Percentiles rank a stretch among this genome's conserved stretches.
Conservation (phyloP, 225 moss, liverwort and hornwort genomes). For the Rhytidiadelphus loreus region DNA sequence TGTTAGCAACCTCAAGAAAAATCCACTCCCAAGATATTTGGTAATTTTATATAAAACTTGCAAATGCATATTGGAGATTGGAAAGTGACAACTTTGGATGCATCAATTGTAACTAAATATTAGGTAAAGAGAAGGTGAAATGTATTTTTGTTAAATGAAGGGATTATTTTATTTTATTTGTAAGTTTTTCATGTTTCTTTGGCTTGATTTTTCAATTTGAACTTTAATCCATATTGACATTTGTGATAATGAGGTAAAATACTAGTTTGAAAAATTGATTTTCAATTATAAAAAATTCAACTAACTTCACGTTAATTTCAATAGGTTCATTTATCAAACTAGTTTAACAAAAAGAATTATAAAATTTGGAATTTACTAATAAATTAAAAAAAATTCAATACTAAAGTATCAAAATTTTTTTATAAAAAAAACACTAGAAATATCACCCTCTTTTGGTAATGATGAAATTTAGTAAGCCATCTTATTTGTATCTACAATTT, state of each 20-base stretch:
- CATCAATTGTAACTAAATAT: too few species aligned
- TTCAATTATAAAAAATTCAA: neutral
- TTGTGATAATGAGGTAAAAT: neutral
- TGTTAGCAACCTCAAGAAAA: rapidly evolving
- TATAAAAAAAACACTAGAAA: neutral
- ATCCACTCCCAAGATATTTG: neutral
- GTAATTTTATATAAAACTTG: neutral
- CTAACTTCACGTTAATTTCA: neutral
- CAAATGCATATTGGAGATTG: neutral
- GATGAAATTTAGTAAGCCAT: neutral
- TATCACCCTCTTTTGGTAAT: neutral
- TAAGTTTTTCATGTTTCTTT: neutral
- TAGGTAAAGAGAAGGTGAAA: rapidly evolving
- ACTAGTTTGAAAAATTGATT: neutral
- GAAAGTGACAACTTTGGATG: neutral
- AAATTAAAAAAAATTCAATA: neutral
- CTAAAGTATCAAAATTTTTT: neutral
- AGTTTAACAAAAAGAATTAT: neutral
- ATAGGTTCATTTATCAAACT: neutral
- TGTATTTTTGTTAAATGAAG: neutral
- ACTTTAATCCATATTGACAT: neutral
- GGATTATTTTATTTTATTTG: too few species aligned
- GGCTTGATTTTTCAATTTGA: neutral
- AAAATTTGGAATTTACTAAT: neutral
- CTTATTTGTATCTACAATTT: neutral